A percentile compares a stretch with the other conserved stretches of the same genome.
These are phyloP conservation scores for Aurifilum marmelostoma DNA, from an alignment of 2,329 filamentous ascomycete genomes.

Conservation along the genomic window DNA sequence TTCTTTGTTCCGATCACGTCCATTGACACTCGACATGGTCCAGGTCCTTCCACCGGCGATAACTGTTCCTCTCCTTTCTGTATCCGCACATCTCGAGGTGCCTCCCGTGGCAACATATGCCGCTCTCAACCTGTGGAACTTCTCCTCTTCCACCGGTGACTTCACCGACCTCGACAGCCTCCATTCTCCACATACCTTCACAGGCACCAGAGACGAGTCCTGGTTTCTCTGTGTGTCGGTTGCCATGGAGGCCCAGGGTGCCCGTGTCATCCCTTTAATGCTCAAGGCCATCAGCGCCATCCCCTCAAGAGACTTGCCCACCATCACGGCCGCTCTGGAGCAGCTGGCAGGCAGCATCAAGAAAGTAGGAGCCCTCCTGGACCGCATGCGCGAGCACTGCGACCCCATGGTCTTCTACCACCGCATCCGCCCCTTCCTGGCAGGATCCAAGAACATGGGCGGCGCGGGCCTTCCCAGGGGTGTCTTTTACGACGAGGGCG, in stretches of 20 bases:
- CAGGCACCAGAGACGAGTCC: conserved; percentile 84
- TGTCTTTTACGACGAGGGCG: conserved; percentile 79
- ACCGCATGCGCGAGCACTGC: conserved; percentile 88
- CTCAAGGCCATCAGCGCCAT: conserved; percentile 74
- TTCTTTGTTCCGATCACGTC: no score
- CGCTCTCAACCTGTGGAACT: conserved; percentile 89
- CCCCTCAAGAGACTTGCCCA: conserved; percentile 59
- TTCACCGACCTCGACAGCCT: conserved; percentile 71
- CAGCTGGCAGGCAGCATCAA: conserved; percentile 69
- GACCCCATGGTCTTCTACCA: conserved; percentile 89
- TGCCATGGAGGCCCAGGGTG: conserved; percentile 84
- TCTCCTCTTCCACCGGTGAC: conserved; percentile 57
- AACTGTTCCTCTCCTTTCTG: conserved; percentile 73
- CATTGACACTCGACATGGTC: conserved; percentile 29
- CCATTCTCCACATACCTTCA: conserved; percentile 77
- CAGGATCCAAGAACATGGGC: conserved; percentile 91
- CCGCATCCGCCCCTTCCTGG: conserved; percentile 83
- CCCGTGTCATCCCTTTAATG: conserved; percentile 75
- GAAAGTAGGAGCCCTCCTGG: conserved; percentile 68
- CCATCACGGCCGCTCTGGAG: conserved; percentile 66
- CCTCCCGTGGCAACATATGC: conserved; percentile 92
- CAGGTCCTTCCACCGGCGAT: conserved; percentile 73
- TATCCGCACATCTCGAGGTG: conserved; percentile 75
- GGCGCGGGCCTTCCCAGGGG: conserved; percentile 81
- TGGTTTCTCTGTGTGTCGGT: conserved; percentile 93